Percentiles rank a stretch among this genome's conserved stretches.
phyloP scores from a whole-genome alignment of 257 asterid genomes.

The Linderniella brevidens region DNA sequence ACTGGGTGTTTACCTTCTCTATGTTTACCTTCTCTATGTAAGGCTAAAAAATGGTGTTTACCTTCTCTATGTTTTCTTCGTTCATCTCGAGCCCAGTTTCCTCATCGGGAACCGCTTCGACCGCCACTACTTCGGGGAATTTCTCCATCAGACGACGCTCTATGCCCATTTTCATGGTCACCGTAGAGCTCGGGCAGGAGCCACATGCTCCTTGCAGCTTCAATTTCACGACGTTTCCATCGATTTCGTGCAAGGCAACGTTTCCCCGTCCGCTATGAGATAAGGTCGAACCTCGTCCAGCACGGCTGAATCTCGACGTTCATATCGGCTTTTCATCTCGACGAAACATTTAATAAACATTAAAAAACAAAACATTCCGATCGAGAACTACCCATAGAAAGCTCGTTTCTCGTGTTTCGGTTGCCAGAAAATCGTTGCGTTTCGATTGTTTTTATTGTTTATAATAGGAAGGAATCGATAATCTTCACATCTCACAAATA shows the following conservation, averaged over 20 bases:
- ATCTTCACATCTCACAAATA: too few relatives aligned
- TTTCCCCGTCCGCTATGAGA: conserved; percentile 90
- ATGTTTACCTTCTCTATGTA: too few relatives aligned
- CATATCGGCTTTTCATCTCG: too few relatives aligned
- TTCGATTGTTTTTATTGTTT: too few relatives aligned
- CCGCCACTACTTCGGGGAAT: conserved; percentile 86
- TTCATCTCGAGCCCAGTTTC: conserved; percentile 93
- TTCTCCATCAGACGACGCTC: conserved; percentile 89
- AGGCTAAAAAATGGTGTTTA: conserved; percentile 5
- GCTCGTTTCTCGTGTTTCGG: too few relatives aligned
- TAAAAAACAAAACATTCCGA: too few relatives aligned
- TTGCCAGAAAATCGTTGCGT: too few relatives aligned
- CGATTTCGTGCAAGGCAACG: conserved; percentile 86
- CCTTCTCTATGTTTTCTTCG: conserved; percentile 94
- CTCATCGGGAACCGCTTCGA: conserved; percentile 84
- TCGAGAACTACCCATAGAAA: too few relatives aligned
- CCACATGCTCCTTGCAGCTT: conserved; percentile 98
- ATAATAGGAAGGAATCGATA: too few relatives aligned
- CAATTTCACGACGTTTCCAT: conserved; percentile 75
- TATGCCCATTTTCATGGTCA: conserved; percentile 91
- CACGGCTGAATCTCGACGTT: conserved; percentile 80
- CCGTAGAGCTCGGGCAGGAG: conserved; percentile 81
- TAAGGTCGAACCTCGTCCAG: conserved; percentile 91
- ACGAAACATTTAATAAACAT: too few relatives aligned
- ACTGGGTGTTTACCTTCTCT: too few relatives aligned